Evolutionary conservation across 805 yeast genomes (phyloP), one percentile per base, ranked within the genome.

Genomic region (Myxozyma geophila): DNA sequence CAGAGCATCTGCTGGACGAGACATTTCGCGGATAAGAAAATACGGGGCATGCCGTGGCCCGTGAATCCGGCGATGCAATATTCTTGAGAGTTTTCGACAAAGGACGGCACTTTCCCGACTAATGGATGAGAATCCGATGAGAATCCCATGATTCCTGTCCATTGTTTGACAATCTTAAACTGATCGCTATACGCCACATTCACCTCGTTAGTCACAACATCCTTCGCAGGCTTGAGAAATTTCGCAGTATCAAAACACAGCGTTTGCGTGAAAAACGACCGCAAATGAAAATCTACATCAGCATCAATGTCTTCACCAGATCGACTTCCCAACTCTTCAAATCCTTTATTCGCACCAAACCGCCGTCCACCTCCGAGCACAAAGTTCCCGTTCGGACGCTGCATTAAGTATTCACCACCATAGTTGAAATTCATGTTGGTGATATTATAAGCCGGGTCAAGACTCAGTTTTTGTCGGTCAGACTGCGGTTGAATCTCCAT

Each of bases 41-140:
- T 78, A 47, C 83, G 72, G 40, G 84, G 83, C 83, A 82, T 81
- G 23, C 85, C 85, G 70, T 82, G 84, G 1, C 84, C 85, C 49
- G 79, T 78, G 71, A 80, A 82, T 0, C 85, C 85, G 3, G 83
- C 83, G 64, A 76, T 72, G n/a, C 78, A 72, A 62, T 70, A 81
- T n/a, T 75, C 73, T n/a, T 59, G 60, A 59, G 75, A 72, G 39
- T 74, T 73, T 3, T 67, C 70, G 23, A 71, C 33, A 23, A 56
- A 48, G 9, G 68, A 53, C 5, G 68, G 67, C 37, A 80, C 60
- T 58, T 77, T 79, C 23, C 85, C 85, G 19, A 81, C 81, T 55
- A 76, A 75, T 2, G 85, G 84, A 33, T 76, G 59, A 4, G 62
- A 67, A 64, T 80, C 82, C 36, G 74, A 74, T 4, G 83, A 72